Base-by-base conservation (phyloP, 1,284 basidiomycete species). In the Rhodotorula mucilaginosa region DNA sequence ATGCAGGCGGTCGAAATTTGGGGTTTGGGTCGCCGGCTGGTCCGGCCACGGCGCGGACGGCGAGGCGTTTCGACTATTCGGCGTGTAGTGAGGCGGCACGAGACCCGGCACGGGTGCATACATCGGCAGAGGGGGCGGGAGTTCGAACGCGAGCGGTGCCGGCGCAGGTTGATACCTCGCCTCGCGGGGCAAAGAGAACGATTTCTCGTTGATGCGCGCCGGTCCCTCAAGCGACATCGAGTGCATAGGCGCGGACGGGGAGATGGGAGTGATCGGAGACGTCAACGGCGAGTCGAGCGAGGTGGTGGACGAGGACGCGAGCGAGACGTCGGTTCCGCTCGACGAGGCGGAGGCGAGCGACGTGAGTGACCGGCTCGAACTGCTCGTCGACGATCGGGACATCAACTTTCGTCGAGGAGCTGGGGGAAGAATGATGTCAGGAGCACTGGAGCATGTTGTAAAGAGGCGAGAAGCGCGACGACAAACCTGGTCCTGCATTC, bases 401-500 rank as follows among this genome's bases (percentile, higher is more conserved):
- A 51, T 58, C 49, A 31, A 46, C 48, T 66, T 68, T 57, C 49
- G 67, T n/a, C 51, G 67, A 8, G 64, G 67, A 4, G 67, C 67
- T 63, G 57, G 2, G 29, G 15, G 60, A 6, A 6, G 16, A n/a
- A 47, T 5, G 1, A 5, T 6, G 52, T 19, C 21, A 61, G 54
- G 7, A 61, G 2, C 10, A 13, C 48, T 1, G 51, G 34, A 34
- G 49, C 34, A 48, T n/a, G 39, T n/a, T 29, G 29, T 12, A 34
- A n/a, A 52, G 23, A 52, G 23, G 19, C 19, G 21, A 23, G 23
- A 52, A 23, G 5, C 23, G 23, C 52, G n/a, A 29, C 39, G 29
- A 65, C 66, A 54, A 39, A 71, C 70, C 70, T 1, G 70, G 61
- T 16, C 67, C 54, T 10, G 64, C 49, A 31, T 65, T 65, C 21